A percentile compares a stretch with the other conserved stretches of the same genome.
Conservation (phyloP, 2,329 filamentous ascomycete species). For the Juglanconis sp. region DNA sequence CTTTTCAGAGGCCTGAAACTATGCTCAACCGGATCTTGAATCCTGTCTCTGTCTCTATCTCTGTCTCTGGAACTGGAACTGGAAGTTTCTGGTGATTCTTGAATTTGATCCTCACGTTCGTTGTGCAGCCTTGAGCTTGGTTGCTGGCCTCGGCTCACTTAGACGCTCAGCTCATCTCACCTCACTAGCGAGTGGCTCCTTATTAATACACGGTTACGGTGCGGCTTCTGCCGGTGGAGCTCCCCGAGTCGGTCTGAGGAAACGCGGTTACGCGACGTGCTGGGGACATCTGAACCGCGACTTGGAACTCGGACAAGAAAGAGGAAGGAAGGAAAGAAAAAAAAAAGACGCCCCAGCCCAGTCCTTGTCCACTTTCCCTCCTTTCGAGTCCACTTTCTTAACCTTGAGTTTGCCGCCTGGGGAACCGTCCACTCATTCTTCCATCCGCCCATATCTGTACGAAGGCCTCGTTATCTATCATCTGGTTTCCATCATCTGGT, state of each 20-base stretch:
- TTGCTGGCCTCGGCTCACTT: too few species aligned
- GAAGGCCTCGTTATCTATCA: not conserved
- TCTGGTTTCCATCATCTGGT: not conserved
- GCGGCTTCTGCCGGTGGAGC: constrained; percentile 2
- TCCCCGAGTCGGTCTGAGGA: constrained; percentile 11
- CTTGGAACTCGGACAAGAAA: constrained; percentile 7
- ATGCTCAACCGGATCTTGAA: not conserved
- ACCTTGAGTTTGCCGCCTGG: constrained; percentile 4
- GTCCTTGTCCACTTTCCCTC: constrained; percentile 1
- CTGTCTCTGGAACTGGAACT: not conserved
- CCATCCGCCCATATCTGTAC: not conserved
- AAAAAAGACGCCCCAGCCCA: constrained; percentile 11
- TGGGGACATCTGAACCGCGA: constrained; percentile 13
- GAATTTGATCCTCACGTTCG: not conserved
- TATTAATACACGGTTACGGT: not conserved
- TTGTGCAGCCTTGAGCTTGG: too few species aligned
- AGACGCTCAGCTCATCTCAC: not conserved
- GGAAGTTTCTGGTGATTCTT: not conserved
- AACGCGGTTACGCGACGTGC: constrained; percentile 19
- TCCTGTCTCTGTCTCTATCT: not conserved
- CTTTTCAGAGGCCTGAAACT: too few species aligned
- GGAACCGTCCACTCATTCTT: constrained; percentile 9
- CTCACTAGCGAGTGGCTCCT: not conserved
- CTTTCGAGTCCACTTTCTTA: not conserved
- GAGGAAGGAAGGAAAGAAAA: not conserved